phyloP scores from a whole-genome alignment of 2,329 filamentous ascomycete genomes.

The Pseudogymnoascus sp. region DNA sequence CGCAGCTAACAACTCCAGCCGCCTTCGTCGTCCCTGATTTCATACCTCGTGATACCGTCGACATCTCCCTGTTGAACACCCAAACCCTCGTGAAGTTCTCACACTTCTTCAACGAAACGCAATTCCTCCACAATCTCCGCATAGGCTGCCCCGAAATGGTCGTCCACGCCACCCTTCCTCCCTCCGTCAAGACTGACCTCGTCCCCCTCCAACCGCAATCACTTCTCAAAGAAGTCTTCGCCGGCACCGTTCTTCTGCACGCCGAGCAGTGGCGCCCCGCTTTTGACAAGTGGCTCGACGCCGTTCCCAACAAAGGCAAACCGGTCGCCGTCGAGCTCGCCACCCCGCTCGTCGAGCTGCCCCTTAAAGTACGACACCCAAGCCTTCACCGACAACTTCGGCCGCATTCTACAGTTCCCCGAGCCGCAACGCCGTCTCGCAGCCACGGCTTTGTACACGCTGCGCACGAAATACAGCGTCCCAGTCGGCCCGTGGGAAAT shows the following conservation, averaged over 20 bases:
- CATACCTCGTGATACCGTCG: slow-evolving; percentile 11
- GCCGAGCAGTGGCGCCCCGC: slow-evolving; percentile 22
- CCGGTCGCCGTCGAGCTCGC: slow-evolving; percentile 13
- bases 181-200: neutral
- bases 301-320: slow-evolving; percentile 6
- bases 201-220: slow-evolving; percentile 8
- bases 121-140: slow-evolving; percentile 15
- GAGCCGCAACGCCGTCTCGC: slow-evolving; percentile 23
- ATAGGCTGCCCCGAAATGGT: slow-evolving; percentile 10
- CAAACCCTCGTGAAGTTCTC: slow-evolving; percentile 16
- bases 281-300: slow-evolving; percentile 22
- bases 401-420: slow-evolving; percentile 31
- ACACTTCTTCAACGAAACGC: slow-evolving; percentile 22
- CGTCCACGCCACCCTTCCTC: slow-evolving; percentile 15
- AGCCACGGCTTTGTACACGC: slow-evolving; percentile 27
- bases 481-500: slow-evolving; percentile 12
- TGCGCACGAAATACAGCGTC: slow-evolving; percentile 23
- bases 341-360: slow-evolving; percentile 25
- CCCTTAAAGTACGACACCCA: slow-evolving; percentile 28
- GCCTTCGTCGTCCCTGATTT: slow-evolving; percentile 32
- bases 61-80: slow-evolving; percentile 11
- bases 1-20: neutral
- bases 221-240: slow-evolving; percentile 21
- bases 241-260: slow-evolving; percentile 24
- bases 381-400: slow-evolving; percentile 31